Percentiles rank a stretch among this genome's conserved stretches.
Evolutionary conservation across 306 rosid species (phyloP).

Genomic region (Prunus salicina): DNA sequence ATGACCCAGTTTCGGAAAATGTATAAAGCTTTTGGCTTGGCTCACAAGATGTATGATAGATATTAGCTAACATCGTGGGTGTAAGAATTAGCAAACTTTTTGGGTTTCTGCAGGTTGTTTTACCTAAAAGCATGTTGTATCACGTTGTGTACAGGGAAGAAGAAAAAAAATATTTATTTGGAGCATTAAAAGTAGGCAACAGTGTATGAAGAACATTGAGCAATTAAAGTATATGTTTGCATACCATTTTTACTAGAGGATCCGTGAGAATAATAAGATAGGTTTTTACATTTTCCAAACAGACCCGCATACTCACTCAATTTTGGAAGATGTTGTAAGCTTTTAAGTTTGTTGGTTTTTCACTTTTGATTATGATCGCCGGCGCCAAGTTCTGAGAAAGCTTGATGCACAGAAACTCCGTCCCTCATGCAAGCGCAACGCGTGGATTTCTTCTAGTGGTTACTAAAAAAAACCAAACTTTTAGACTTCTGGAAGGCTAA

Average conservation of each 20-base stretch:
- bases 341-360: too few species aligned
- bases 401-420: too few species aligned
- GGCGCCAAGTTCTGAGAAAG: too few species aligned
- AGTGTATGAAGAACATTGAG: neutral
- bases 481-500: too few species aligned
- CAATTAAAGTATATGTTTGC: neutral
- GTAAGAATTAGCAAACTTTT: neutral
- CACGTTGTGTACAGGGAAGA: conserved; percentile 1
- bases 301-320: too few species aligned
- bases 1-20: conserved; percentile 21
- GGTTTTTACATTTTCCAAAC: too few species aligned
- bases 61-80: neutral
- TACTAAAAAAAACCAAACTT: too few species aligned
- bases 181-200: neutral
- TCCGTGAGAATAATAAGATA: too few species aligned
- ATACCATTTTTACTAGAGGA: neutral
- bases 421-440: too few species aligned
- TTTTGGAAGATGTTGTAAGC: too few species aligned
- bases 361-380: too few species aligned
- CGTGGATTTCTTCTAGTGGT: too few species aligned
- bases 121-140: neutral
- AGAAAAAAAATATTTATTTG: neutral
- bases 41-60: neutral
- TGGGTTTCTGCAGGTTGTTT: neutral
- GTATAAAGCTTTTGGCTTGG: conserved; percentile 22